Evolutionary conservation across 1,284 basidiomycete genomes (phyloP), one percentile per base, ranked within the genome.

Genomic region (Mycosarcoma maydis): DNA sequence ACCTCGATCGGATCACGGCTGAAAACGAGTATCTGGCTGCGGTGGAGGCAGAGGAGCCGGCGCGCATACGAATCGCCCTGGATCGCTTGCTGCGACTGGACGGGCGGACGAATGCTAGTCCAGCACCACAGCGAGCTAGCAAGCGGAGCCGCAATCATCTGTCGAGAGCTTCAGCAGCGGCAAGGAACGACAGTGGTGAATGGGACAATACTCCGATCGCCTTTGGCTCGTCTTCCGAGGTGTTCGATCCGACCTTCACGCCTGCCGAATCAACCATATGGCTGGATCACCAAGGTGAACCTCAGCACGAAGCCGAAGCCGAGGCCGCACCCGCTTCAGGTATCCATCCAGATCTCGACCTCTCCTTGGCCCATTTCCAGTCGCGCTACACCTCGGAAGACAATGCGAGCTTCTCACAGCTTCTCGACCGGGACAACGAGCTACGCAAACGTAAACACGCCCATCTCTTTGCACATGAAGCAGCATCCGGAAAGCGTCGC

Each of bases 11-110:
- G 16, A 48, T 80, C 3, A 54, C 50, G 3, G 78, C 76, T 1
- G 74, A 81, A 43, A 79, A 81, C 58, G 76, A 66, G 34, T 80
- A 80, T 36, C 50, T 81, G 36, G 33, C 50, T 9, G 78, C 78
- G 20, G 67, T 77, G 16, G 74, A 77, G 44, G 37, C 38, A 9
- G 77, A 66, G 17, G 71, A 72, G 33, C 49, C 43, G 37, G 43
- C 9, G 16, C 26, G 46, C 44, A 66, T 78, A 7, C 30, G 61
- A 22, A 13, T 8, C 8, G 52, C 73, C 13, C 48, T 77, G 17
- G 32, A 54, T 8, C 33, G 17, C 29, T 64, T 79, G 32, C 29
- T 76, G 26, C 23, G 47, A 4, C 47, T 69, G 6, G 76, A 78
- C 29, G 55, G 48, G 32, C 27, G n/a, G 5, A 37, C 51, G n/a